Percentiles rank a stretch among this genome's conserved stretches.
phyloP scores from a whole-genome alignment of 228 moss, liverwort and hornwort genomes.

The Sphagnum fallax region DNA sequence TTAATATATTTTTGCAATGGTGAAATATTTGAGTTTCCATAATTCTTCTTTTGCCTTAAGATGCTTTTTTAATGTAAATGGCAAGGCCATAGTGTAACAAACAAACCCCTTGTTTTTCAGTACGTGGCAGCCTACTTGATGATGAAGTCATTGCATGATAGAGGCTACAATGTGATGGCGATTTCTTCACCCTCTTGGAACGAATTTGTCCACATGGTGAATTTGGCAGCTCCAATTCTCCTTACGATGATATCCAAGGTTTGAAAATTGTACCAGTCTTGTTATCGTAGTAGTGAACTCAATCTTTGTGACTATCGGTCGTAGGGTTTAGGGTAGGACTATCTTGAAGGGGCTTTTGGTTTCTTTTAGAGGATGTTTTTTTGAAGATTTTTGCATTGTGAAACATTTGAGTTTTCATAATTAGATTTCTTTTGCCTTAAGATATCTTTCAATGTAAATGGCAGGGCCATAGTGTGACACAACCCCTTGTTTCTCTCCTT shows the following conservation, averaged over 20 bases:
- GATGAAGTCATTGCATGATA: constrained; percentile 26
- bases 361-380: too few relatives aligned
- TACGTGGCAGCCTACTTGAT: constrained; percentile 54
- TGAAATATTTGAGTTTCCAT: neutral
- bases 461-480: too few relatives aligned
- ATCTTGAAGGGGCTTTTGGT: too few relatives aligned
- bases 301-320: too few relatives aligned
- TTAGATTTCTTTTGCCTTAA: too few relatives aligned
- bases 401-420: too few relatives aligned
- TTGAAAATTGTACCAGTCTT: neutral
- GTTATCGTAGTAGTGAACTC: too few relatives aligned
- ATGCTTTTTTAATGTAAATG: neutral
- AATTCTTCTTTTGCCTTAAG: neutral
- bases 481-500: neutral
- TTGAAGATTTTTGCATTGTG: too few relatives aligned
- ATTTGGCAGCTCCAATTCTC: constrained; percentile 44
- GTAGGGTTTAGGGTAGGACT: too few relatives aligned
- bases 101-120: constrained; percentile 4
- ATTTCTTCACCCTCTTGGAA: constrained; percentile 31
- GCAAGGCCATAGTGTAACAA: neutral
- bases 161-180: constrained; percentile 37
- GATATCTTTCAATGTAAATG: too few relatives aligned
- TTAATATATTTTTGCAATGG: neutral
- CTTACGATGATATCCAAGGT: constrained; percentile 58
- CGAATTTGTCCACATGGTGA: constrained; percentile 42